Evolutionary conservation across 768 basidiomycete genomes (phyloP).

Genomic region (Podaxis sp.): DNA sequence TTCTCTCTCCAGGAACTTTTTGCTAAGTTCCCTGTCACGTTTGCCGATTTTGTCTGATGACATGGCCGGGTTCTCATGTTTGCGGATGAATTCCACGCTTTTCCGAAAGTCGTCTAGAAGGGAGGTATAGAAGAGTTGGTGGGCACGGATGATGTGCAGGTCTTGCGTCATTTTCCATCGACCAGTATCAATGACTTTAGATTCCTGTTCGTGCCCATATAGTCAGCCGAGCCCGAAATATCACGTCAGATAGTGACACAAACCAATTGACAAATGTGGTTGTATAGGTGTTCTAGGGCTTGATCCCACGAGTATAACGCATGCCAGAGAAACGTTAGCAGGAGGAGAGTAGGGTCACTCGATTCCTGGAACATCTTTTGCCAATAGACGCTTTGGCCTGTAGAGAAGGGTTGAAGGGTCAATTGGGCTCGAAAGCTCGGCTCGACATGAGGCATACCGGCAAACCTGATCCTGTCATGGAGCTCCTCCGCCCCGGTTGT

Average conservation of each 20-base stretch:
- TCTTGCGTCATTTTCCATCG: slow-evolving; percentile 48
- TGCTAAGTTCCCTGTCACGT: slow-evolving; percentile 27
- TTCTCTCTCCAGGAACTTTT: slow-evolving; percentile 40
- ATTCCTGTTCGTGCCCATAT: slow-evolving; percentile 38
- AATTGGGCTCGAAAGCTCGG: neutral
- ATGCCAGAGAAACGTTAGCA: slow-evolving; percentile 54
- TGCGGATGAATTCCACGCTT: slow-evolving; percentile 46
- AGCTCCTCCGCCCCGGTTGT: slow-evolving; percentile 41
- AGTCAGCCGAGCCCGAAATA: neutral
- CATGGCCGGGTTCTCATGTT: slow-evolving; percentile 54
- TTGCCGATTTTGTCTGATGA: slow-evolving; percentile 25
- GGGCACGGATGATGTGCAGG: slow-evolving; percentile 58
- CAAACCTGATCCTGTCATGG: slow-evolving; percentile 45
- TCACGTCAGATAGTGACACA: slow-evolving; percentile 15
- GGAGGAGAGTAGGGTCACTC: slow-evolving; percentile 51
- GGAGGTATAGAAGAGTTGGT: slow-evolving; percentile 55
- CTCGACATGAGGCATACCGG: slow-evolving; percentile 26
- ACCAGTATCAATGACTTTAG: slow-evolving; percentile 40
- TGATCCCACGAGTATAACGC: slow-evolving; percentile 62
- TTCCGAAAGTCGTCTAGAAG: slow-evolving; percentile 55
- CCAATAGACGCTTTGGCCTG: slow-evolving; percentile 44
- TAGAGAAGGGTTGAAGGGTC: neutral
- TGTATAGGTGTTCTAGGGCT: slow-evolving; percentile 48
- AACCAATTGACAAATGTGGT: slow-evolving; percentile 47
- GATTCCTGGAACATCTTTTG: slow-evolving; percentile 35